Evolutionary conservation across 306 rosid genomes (phyloP).

Genomic region (Prosopis cineraria): DNA sequence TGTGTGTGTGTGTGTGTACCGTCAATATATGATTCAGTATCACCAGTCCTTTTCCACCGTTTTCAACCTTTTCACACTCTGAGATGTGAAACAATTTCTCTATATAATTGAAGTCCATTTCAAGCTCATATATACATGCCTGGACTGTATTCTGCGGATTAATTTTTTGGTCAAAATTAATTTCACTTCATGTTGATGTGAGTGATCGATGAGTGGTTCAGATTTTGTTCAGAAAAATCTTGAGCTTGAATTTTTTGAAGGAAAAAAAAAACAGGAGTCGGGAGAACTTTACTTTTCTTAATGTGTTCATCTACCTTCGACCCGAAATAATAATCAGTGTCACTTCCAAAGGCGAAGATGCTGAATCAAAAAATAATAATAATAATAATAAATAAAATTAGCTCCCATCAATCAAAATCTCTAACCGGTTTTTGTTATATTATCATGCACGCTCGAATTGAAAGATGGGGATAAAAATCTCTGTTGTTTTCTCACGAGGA

Average conservation of each 20-base stretch:
- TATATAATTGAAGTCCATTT: too few relatives aligned
- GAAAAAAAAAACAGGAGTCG: background rate
- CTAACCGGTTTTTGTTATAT: conserved; percentile 1
- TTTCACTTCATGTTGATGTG: background rate
- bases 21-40: conserved; percentile 24
- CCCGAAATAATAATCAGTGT: background rate
- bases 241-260: background rate
- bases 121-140: too few relatives aligned
- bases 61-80: conserved; percentile 30
- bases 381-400: too few relatives aligned
- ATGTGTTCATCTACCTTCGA: too few relatives aligned
- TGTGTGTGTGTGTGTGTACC: too few relatives aligned
- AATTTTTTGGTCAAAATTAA: background rate
- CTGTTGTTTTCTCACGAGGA: background rate
- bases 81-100: background rate
- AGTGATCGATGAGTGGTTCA: background rate
- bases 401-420: conserved; percentile 19
- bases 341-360: background rate
- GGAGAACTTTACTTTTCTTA: background rate
- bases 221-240: background rate
- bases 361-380: background rate
- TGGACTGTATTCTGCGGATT: background rate
- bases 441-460: background rate
- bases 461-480: conserved; percentile 8
- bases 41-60: conserved; percentile 14